A percentile compares a stretch with the other conserved stretches of the same genome.
phyloP scores from a whole-genome alignment of 768 basidiomycete species.

The Boletus pseudo-olivaceus region DNA sequence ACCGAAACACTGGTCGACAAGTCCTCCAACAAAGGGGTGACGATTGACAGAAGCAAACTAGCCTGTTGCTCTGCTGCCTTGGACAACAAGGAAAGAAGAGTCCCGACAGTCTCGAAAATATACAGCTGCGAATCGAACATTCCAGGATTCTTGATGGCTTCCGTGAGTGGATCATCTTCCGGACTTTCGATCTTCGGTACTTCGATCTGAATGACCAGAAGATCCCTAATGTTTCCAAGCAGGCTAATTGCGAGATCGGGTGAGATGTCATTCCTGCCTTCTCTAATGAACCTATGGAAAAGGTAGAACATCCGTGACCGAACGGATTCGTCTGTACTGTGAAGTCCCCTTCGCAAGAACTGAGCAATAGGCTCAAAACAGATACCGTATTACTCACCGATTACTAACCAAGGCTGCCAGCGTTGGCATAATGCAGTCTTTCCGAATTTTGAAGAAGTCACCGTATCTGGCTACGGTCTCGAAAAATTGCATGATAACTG shows the following conservation, averaged over 20 bases:
- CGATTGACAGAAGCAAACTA: slow-evolving; percentile 66
- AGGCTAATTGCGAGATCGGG: slow-evolving; percentile 66
- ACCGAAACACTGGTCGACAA: slow-evolving; percentile 56
- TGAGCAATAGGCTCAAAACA: neutral
- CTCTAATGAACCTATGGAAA: slow-evolving; percentile 88
- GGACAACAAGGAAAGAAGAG: slow-evolving; percentile 72
- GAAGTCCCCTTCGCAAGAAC: slow-evolving; percentile 65
- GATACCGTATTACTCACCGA: slow-evolving; percentile 49
- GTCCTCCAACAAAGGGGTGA: slow-evolving; percentile 77
- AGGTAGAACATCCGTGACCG: slow-evolving; percentile 86
- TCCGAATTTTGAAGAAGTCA: slow-evolving; percentile 95
- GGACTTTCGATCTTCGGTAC: slow-evolving; percentile 74
- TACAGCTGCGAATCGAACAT: slow-evolving; percentile 90
- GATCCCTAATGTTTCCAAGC: slow-evolving; percentile 70
- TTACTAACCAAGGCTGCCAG: slow-evolving; percentile 84
- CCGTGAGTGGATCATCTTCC: slow-evolving; percentile 70
- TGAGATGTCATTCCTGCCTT: slow-evolving; percentile 74
- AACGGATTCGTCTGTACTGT: slow-evolving; percentile 65
- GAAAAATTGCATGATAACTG: slow-evolving; percentile 87
- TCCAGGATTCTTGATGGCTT: slow-evolving; percentile 69
- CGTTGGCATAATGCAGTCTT: slow-evolving; percentile 81
- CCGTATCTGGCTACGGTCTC: slow-evolving; percentile 89
- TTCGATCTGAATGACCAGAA: slow-evolving; percentile 70
- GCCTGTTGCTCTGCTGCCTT: slow-evolving; percentile 66
- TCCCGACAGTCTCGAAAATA: slow-evolving; percentile 89